phyloP scores from a whole-genome alignment of 495 filamentous ascomycete species.

The Aspergillus bridgeri region DNA sequence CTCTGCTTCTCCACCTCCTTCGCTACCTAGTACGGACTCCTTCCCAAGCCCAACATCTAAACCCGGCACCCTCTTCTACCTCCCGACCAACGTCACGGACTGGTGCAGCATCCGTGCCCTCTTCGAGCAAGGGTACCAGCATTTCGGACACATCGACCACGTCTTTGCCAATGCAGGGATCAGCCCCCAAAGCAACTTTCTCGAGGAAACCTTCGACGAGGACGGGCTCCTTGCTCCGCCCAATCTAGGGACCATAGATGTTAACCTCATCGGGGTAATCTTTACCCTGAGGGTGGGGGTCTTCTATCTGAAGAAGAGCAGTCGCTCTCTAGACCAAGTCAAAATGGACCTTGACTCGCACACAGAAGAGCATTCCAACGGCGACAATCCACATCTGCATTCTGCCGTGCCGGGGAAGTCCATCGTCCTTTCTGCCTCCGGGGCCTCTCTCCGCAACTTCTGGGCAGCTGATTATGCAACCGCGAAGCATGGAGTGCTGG shows the following conservation, averaged over 20 bases:
- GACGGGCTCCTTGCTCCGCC: conserved; percentile 41
- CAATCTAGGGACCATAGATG: conserved; percentile 32
- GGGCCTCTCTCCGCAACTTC: conserved; percentile 38
- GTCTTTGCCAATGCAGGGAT: conserved; percentile 52
- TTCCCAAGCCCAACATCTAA: conserved; percentile 21
- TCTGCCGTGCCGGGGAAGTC: conserved; percentile 26
- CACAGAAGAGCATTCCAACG: too few relatives aligned
- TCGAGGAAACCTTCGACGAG: conserved; percentile 38
- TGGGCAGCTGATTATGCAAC: conserved; percentile 33
- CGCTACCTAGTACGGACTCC: conserved; percentile 6
- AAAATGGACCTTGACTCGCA: too few relatives aligned
- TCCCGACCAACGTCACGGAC: conserved; percentile 36
- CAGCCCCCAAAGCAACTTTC: conserved; percentile 33
- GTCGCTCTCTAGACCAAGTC: too few relatives aligned
- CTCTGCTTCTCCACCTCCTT: neutral
- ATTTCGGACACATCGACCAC: conserved; percentile 45
- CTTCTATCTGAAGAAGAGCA: conserved; percentile 22
- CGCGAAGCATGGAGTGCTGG: conserved; percentile 40
- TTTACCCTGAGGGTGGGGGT: conserved; percentile 37
- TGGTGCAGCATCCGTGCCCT: conserved; percentile 39
- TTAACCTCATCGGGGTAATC: conserved; percentile 42
- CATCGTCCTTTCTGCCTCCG: conserved; percentile 38
- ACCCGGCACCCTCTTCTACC: conserved; percentile 23
- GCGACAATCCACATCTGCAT: too few relatives aligned
- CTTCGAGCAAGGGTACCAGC: conserved; percentile 36